Conservation (phyloP, 768 basidiomycete species). For the Austroboletus eburneus region DNA sequence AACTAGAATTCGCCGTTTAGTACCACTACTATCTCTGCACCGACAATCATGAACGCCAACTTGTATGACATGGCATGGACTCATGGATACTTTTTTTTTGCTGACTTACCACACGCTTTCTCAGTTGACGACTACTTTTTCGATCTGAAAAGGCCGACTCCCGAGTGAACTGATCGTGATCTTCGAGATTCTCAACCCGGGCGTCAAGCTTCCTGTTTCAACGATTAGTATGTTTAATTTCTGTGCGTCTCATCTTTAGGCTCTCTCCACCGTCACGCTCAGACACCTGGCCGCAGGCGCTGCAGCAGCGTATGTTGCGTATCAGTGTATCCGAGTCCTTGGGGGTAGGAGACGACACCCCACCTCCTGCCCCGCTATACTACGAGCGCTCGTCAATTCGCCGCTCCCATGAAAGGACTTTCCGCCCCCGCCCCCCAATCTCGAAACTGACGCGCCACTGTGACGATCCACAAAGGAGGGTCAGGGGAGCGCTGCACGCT, state of each 20-base stretch:
- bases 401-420: background rate
- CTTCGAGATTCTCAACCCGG: too few relatives aligned
- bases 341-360: slow-evolving; percentile 4
- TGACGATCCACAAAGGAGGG: too few relatives aligned
- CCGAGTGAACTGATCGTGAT: too few relatives aligned
- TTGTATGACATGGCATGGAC: slow-evolving; percentile 8
- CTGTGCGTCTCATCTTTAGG: background rate
- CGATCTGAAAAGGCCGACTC: too few relatives aligned
- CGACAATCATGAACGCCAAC: slow-evolving; percentile 15
- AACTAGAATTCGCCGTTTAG: slow-evolving; percentile 44
- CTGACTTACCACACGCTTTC: too few relatives aligned
- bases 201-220: background rate
- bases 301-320: slow-evolving; percentile 7
- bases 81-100: too few relatives aligned
- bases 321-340: slow-evolving; percentile 10
- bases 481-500: too few relatives aligned
- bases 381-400: too few relatives aligned
- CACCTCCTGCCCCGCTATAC: too few relatives aligned
- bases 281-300: slow-evolving; percentile 5
- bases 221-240: background rate
- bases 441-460: too few relatives aligned
- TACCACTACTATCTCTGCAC: too few relatives aligned
- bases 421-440: background rate
- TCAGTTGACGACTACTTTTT: too few relatives aligned
- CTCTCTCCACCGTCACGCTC: slow-evolving; percentile 8